phyloP scores from a whole-genome alignment of 192 early-diverging fungal genomes.

The Coemansia sp. region DNA sequence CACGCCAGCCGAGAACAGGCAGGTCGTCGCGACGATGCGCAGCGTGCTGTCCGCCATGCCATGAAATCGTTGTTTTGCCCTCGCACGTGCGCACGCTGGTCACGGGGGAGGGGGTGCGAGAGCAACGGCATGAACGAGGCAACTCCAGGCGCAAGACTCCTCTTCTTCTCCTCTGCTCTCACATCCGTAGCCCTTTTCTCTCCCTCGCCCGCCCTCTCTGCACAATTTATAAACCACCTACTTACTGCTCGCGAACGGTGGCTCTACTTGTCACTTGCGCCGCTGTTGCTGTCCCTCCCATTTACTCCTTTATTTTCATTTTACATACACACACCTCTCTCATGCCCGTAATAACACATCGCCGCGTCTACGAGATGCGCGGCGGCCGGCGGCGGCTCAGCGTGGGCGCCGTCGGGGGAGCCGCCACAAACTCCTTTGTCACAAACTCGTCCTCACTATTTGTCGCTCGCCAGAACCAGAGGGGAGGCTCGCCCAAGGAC shows the following conservation, averaged over 20 bases:
- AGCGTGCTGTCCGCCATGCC: slow-evolving; percentile 12
- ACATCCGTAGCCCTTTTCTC: no score
- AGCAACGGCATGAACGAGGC: neutral
- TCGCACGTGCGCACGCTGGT: slow-evolving; percentile 29
- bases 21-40: slow-evolving; percentile 61
- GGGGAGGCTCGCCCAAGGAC: slow-evolving; percentile 15
- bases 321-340: neutral
- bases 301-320: neutral
- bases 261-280: neutral
- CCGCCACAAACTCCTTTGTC: neutral
- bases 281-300: neutral
- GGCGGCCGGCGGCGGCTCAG: slow-evolving; percentile 54
- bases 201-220: no score
- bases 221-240: neutral
- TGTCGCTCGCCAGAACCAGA: neutral
- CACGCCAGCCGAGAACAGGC: slow-evolving; percentile 79
- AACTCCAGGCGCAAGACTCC: neutral
- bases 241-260: neutral
- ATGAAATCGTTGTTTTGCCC: no score
- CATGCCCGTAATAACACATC: slow-evolving; percentile 57
- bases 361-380: slow-evolving; percentile 54
- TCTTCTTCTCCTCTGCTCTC: neutral
- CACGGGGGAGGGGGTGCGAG: slow-evolving; percentile 6
- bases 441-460: no score
- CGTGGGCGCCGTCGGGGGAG: slow-evolving; percentile 33